Percentiles rank a stretch among this genome's conserved stretches.
phyloP scores from a whole-genome alignment of 164 flowering plant genomes.

The Piper longum region DNA sequence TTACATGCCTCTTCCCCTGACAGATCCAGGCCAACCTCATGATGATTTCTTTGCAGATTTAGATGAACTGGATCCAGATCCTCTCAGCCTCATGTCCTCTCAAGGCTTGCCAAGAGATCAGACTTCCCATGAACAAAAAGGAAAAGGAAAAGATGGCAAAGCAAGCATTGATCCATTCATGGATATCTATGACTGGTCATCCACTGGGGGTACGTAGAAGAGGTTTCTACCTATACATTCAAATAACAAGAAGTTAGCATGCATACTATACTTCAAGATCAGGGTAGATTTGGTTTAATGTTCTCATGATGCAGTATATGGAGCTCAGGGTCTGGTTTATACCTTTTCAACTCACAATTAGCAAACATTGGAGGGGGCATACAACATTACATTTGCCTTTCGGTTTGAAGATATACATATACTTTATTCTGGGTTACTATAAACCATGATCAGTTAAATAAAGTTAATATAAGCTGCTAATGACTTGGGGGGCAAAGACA shows the following conservation, averaged over 20 bases:
- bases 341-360: constrained; percentile 12
- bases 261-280: constrained; percentile 1
- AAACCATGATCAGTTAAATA: constrained; percentile 8
- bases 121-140: constrained; percentile 14
- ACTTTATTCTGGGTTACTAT: constrained; percentile 4
- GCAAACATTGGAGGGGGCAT: not conserved
- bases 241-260: constrained; percentile 1
- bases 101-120: constrained; percentile 23
- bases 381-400: not conserved
- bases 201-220: constrained; percentile 16
- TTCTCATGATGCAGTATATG: constrained; percentile 14
- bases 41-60: constrained; percentile 63
- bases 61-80: constrained; percentile 53
- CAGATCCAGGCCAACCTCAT: constrained; percentile 14
- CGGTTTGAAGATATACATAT: not conserved
- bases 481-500: constrained; percentile 28
- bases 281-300: no score
- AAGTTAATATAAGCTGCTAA: constrained; percentile 13
- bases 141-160: constrained; percentile 6
- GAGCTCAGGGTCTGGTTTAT: constrained; percentile 20
- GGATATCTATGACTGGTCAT: constrained; percentile 46
- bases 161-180: constrained; percentile 40
- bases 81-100: constrained; percentile 34
- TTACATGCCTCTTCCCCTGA: constrained; percentile 25
- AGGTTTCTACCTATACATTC: constrained; percentile 29